Conservation (phyloP, 2,329 filamentous ascomycete species). For the Simplicillium aogashimaense region DNA sequence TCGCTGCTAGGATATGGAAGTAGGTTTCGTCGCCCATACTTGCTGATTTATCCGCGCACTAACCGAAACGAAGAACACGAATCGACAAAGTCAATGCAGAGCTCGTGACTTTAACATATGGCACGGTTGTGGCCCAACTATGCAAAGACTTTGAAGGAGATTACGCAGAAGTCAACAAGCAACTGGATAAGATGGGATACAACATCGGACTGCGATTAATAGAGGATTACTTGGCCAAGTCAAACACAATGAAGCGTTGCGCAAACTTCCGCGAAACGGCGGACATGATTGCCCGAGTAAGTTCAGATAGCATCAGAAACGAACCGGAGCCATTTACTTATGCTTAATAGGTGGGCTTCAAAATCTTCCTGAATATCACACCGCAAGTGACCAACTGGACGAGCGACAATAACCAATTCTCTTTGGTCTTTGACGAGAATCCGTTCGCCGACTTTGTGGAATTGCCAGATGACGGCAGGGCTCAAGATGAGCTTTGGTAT, state of each 20-base stretch:
- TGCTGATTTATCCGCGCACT: slow-evolving; percentile 1
- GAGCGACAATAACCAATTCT: slow-evolving; percentile 92
- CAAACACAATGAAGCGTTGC: slow-evolving; percentile 79
- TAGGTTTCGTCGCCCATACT: slow-evolving; percentile 31
- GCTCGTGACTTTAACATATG: slow-evolving; percentile 93
- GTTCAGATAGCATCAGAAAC: slow-evolving; percentile 3
- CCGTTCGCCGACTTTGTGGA: slow-evolving; percentile 96
- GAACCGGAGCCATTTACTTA: background rate
- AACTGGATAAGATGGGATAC: slow-evolving; percentile 98
- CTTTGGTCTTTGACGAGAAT: slow-evolving; percentile 92
- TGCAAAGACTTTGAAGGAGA: slow-evolving; percentile 94
- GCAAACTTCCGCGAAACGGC: slow-evolving; percentile 91
- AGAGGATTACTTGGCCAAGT: slow-evolving; percentile 95
- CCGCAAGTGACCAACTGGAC: slow-evolving; percentile 94
- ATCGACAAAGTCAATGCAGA: slow-evolving; percentile 98
- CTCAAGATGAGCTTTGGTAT: slow-evolving; percentile 97
- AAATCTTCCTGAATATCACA: slow-evolving; percentile 96
- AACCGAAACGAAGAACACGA: slow-evolving; percentile 57
- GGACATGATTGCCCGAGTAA: slow-evolving; percentile 88
- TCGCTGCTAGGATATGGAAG: slow-evolving; percentile 75
- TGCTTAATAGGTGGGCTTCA: slow-evolving; percentile 73
- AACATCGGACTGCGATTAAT: slow-evolving; percentile 94
- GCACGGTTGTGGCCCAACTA: slow-evolving; percentile 91
- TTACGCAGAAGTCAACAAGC: slow-evolving; percentile 92
- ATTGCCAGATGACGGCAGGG: slow-evolving; percentile 86